Base-by-base conservation (phyloP, 2,329 filamentous ascomycete genomes). In the Stagonosporopsis vannaccii region DNA sequence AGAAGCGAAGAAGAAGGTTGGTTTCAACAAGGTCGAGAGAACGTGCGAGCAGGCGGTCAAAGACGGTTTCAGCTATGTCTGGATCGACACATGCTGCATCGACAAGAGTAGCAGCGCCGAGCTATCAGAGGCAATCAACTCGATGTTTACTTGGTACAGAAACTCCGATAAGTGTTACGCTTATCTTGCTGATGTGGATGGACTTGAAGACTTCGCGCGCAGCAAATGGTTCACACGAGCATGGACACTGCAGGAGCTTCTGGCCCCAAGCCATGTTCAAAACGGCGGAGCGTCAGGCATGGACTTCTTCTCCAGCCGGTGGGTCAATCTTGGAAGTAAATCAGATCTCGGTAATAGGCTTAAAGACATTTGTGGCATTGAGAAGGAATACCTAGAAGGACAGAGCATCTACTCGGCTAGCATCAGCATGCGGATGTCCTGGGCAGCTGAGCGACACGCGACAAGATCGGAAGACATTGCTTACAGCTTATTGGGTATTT, bases 31-130 rank as follows among this genome's bases (percentile, higher is more conserved):
- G n/a, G 47, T 70, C 9, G 26, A 54, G 20, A 65, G 56, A 6
- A 51, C 57, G 0, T 63, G 65, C 15, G 17, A 50, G 6, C 47
- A 56, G 13, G 61, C 67, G 2, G 2, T 22, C 2, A 23, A 33
- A 15, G 52, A 68, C 28, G 44, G 39, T 0, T 56, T 57, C 2
- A 23, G 51, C 0, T 66, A 58, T 1, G 44, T 44, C 1, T 68
- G 63, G 61, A 51, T 65, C 1, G 62, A 68, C 22, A 65, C 59
- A 1, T 68, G 62, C 15, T 65, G 65, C 23, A 68, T 69, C n/a
- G 60, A 68, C n/a, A 66, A 68, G 20, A 54, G 33, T 3, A 64
- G 59, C 2, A 63, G 48, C 9, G 57, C 58, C 11, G 56, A 65
- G 20, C 47, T 64, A 2, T 60, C 56, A 1, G 57, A 62, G 17